Base-by-base conservation (phyloP, 208 protist species). In the Acanthamoeba healyi region DNA sequence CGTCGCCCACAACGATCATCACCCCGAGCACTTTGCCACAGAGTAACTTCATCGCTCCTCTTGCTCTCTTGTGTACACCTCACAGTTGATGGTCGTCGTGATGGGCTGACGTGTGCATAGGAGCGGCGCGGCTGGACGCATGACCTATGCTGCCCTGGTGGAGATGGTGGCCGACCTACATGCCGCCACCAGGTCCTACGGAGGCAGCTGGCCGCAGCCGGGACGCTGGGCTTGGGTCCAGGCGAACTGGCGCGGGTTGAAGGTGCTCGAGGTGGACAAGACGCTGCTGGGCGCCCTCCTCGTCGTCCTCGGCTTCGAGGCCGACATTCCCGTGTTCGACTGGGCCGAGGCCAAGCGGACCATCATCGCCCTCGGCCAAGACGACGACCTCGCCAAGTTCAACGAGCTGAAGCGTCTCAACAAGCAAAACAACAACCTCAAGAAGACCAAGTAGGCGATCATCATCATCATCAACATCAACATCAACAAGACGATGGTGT, bases 121-220 rank as follows among this genome's bases (percentile, higher is more conserved):
- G 14, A 86, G 34, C 2, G 77, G 32, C 9, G 29, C 34, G 46
- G 32, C 61, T 14, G 44, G 29, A 5, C 38, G 44, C 5, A 86
- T 86, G 77, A 22, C 0, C 7, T 22, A 61, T 14, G 77, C 0
- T 5, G 77, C 77, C 0, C 17, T 86, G 42, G 77, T 58, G 17
- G 77, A 86, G 29, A 86, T 86, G 77, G 77, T 58, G 42, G 77
- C n/a, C 12, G 77, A 86, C 46, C 19, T 86, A 29, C 61, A 40
- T 44, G 38, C 77, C 14, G 77, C 77, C n/a, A 38, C 29, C 32
- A 22, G 19, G 22, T 22, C 77, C 77, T 86, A 86, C 14, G 9
- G 34, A 15, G 38, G 38, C 40, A 32, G 24, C 1, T 86, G 77
- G 77, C 77, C 77, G 10, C 38, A 44, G 29, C n/a, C 44, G 1